Conservation (phyloP, 1,284 basidiomycete species). For the Moniliella sp. region DNA sequence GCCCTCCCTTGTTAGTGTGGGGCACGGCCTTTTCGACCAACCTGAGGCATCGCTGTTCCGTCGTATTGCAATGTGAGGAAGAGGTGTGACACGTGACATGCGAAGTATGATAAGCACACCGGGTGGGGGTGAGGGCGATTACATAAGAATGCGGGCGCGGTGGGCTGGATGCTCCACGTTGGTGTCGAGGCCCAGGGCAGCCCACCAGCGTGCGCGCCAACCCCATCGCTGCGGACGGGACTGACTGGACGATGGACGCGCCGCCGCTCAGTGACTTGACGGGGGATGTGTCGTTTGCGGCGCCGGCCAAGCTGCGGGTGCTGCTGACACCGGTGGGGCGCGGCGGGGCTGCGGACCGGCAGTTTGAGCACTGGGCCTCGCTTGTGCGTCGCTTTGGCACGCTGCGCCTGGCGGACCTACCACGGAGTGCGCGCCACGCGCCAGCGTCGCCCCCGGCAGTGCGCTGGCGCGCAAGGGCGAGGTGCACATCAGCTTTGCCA, state of each 20-base stretch:
- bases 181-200: too few species aligned
- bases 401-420: slow-evolving; percentile 17
- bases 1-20: too few species aligned
- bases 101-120: too few species aligned
- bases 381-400: slow-evolving; percentile 16
- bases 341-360: slow-evolving; percentile 8
- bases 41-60: too few species aligned
- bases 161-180: too few species aligned
- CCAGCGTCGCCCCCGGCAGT: slow-evolving; percentile 2
- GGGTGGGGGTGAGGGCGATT: too few species aligned
- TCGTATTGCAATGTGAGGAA: too few species aligned
- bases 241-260: neutral
- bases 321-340: slow-evolving; percentile 19
- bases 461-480: slow-evolving; percentile 19
- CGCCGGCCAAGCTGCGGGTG: slow-evolving; percentile 22
- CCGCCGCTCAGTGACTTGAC: neutral
- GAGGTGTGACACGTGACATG: too few species aligned
- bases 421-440: slow-evolving; percentile 3
- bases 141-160: too few species aligned
- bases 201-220: too few species aligned
- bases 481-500: slow-evolving; percentile 25
- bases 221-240: too few species aligned
- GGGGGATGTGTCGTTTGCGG: slow-evolving; percentile 9
- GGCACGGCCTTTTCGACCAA: too few species aligned
- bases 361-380: slow-evolving; percentile 17